Percentiles rank a stretch among this genome's conserved stretches.
phyloP scores from a whole-genome alignment of 2,329 filamentous ascomycete genomes.

The Penicillium verrucosum region DNA sequence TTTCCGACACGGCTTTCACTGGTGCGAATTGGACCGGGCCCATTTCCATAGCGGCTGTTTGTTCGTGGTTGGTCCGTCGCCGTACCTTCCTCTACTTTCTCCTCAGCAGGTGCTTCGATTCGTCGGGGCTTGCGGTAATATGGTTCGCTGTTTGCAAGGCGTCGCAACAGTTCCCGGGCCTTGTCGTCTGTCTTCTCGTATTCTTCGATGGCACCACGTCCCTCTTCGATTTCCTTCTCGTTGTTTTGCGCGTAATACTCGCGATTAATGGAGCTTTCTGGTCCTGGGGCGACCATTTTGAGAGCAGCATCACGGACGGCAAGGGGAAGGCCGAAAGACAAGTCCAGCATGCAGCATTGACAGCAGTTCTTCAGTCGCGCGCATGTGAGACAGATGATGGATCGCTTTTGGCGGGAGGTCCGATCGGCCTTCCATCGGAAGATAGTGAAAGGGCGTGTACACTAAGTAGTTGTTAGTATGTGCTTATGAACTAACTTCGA shows the following conservation, averaged over 20 bases:
- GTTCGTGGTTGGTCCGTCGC: slow-evolving; percentile 43
- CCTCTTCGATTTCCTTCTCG: slow-evolving; percentile 91
- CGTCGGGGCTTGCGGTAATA: slow-evolving; percentile 87
- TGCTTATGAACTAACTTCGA: neutral
- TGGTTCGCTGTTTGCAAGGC: slow-evolving; percentile 86
- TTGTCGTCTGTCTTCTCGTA: slow-evolving; percentile 98
- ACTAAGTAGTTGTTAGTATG: slow-evolving; percentile 42
- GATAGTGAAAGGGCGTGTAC: slow-evolving; percentile 91
- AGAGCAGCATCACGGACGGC: slow-evolving; percentile 92
- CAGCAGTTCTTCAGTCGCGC: slow-evolving; percentile 98
- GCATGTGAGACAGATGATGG: slow-evolving; percentile 94
- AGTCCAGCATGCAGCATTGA: slow-evolving; percentile 96
- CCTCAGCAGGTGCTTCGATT: slow-evolving; percentile 57
- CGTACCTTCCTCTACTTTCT: slow-evolving; percentile 38
- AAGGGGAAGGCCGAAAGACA: slow-evolving; percentile 92
- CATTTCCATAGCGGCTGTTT: slow-evolving; percentile 43
- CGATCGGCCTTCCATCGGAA: slow-evolving; percentile 94
- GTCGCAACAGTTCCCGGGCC: slow-evolving; percentile 78
- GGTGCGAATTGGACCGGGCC: slow-evolving; percentile 70
- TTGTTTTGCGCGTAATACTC: slow-evolving; percentile 98
- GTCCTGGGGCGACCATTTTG: slow-evolving; percentile 95
- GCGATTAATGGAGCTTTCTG: slow-evolving; percentile 86
- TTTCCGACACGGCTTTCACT: slow-evolving; percentile 51
- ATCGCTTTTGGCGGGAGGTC: slow-evolving; percentile 85
- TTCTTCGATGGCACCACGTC: slow-evolving; percentile 76